Conservation (phyloP, 2,329 filamentous ascomycete genomes). For the Fusarium nurragi region DNA sequence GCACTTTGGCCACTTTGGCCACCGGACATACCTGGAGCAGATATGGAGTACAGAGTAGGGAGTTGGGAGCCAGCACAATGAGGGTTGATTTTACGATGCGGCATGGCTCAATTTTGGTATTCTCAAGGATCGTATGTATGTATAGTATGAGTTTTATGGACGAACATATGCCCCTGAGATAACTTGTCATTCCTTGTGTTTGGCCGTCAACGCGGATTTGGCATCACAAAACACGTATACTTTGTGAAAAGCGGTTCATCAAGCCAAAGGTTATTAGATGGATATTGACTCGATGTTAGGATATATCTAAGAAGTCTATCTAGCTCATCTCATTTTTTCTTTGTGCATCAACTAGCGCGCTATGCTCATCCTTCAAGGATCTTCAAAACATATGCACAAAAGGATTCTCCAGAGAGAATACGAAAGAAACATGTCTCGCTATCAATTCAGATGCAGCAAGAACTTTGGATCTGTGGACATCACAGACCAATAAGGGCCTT, state of each 20-base stretch:
- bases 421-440: slow-evolving; percentile 30
- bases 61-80: slow-evolving; percentile 1
- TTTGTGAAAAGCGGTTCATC: background rate
- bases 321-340: slow-evolving; percentile 6
- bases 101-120: background rate
- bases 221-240: background rate
- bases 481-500: slow-evolving; percentile 68
- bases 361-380: background rate
- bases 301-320: slow-evolving; percentile 10
- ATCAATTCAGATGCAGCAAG: background rate
- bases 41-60: slow-evolving; percentile 16
- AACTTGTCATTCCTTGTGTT: background rate
- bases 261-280: background rate
- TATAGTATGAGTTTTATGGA: slow-evolving; percentile 2
- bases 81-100: background rate
- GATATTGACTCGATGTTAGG: background rate
- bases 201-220: background rate
- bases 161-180: background rate
- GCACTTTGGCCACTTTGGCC: background rate
- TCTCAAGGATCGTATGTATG: background rate
- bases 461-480: background rate
- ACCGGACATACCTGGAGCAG: background rate
- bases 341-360: background rate
- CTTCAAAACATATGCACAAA: slow-evolving; percentile 24
- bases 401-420: slow-evolving; percentile 22